Evolutionary conservation across 2,329 filamentous ascomycete genomes (phyloP).

Genomic region (Penicillium polonicum): DNA sequence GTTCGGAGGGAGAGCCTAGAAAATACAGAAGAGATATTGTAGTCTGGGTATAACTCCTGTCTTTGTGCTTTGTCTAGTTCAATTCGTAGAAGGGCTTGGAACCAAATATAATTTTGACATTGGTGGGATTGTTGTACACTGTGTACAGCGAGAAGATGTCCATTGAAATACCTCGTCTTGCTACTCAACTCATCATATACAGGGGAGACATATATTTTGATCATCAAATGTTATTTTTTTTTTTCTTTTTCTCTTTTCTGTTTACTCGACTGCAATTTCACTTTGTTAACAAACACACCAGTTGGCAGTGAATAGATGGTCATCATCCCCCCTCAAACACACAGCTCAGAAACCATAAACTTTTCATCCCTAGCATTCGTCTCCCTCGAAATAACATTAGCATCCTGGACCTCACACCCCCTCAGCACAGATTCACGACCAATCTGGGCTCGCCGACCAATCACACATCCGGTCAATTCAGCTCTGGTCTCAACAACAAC

Average conservation of each 20-base stretch:
- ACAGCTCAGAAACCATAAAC: neutral
- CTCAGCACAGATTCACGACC: neutral
- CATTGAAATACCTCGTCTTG: too few relatives aligned
- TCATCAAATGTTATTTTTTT: neutral
- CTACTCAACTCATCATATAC: too few relatives aligned
- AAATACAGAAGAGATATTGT: neutral
- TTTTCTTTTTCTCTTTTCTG: too few relatives aligned
- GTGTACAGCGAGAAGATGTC: too few relatives aligned
- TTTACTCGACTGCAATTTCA: too few relatives aligned
- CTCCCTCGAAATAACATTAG: neutral
- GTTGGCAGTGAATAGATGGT: neutral
- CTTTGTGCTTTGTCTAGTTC: neutral
- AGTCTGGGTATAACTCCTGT: neutral
- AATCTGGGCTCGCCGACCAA: neutral
- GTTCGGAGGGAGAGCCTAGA: neutral
- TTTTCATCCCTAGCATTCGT: neutral
- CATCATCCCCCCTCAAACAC: neutral
- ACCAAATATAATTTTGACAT: too few relatives aligned
- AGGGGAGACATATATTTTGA: too few relatives aligned
- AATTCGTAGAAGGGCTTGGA: neutral
- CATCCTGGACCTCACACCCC: constrained; percentile 1
- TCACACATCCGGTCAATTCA: neutral
- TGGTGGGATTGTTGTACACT: too few relatives aligned
- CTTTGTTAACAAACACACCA: neutral
- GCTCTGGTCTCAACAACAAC: neutral